Base-by-base conservation (phyloP, 306 rosid species). In the Sphenostylis stenocarpa region DNA sequence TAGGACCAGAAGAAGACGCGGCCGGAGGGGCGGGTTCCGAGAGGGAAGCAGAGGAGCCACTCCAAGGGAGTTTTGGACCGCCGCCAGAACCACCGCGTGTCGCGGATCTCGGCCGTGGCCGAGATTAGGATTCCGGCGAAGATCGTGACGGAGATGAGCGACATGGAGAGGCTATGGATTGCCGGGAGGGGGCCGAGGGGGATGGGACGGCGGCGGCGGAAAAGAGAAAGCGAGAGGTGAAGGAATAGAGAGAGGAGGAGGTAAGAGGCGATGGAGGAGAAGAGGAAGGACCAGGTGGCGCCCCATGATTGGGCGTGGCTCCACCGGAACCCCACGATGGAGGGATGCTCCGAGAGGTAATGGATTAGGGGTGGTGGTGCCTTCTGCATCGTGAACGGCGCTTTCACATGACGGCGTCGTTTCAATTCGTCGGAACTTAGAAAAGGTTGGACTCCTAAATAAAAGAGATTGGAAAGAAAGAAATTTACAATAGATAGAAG, bases 1-100 rank as follows among this genome's bases (percentile, higher is more conserved):
- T 94, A 91, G 0, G 98, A 94, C 97, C 98, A 94, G 87, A 94
- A 94, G 88, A 94, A 94, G 49, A 94, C 97, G n/a, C 98, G 88
- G 0, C 97, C 97, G 0, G 97, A 91, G 0, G 98, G 94, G 0
- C 98, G 88, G 0, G 98, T 90, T 0, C 97, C 98, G 8, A 88
- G 74, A 0, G 98, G 97, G 67, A 94, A 91, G 66, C 96, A 94
- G 52, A 91, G 93, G 33, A 94, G 91, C 98, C 97, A 94, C 14
- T 90, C 83, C 12, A 94, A 65, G 0, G 98, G 94, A 56, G 94
- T 91, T 33, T 88, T 89, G 6, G 91, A 84, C 13, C 91, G 84
- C 6, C 82, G 87, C 98, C 98, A 91, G 82, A 91, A 86, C 98
- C 98, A 94, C 0, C 90, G 87, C 1, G 98, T 94, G 10, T 94